phyloP scores from a whole-genome alignment of 2,329 filamentous ascomycete species.

The Hymenoscyphus albidus region DNA sequence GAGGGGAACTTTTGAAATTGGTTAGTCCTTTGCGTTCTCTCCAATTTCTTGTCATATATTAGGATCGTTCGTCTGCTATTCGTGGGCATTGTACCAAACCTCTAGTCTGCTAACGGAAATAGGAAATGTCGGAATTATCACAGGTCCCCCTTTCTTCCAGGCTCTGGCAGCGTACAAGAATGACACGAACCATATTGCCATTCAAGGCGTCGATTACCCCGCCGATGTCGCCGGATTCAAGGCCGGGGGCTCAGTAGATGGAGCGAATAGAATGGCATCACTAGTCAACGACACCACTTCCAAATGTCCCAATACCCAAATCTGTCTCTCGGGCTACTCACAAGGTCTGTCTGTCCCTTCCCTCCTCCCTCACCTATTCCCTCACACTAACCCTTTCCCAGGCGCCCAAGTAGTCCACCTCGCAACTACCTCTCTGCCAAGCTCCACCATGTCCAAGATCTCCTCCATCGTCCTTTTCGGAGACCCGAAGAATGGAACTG shows the following conservation, averaged over 20 bases:
- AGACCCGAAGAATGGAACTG: constrained; percentile 30
- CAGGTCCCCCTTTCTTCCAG: constrained; percentile 29
- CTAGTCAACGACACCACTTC: constrained; percentile 24
- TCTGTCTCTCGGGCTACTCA: constrained; percentile 29
- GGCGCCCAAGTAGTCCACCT: constrained; percentile 31
- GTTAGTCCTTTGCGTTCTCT: constrained; percentile 15
- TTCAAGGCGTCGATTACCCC: constrained; percentile 53
- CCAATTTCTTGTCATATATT: background rate
- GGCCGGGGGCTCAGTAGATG: constrained; percentile 42
- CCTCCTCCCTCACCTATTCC: background rate
- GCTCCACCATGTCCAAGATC: constrained; percentile 21
- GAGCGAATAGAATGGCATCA: constrained; percentile 40
- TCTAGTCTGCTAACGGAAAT: background rate
- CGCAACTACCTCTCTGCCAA: constrained; percentile 18
- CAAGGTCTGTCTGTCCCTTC: constrained; percentile 12
- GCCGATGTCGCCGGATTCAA: constrained; percentile 45
- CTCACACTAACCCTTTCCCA: background rate
- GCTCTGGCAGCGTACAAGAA: constrained; percentile 35
- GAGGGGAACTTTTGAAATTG: constrained; percentile 26
- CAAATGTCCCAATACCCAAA: constrained; percentile 23
- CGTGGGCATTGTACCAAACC: background rate
- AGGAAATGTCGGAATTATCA: constrained; percentile 31
- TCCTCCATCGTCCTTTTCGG: constrained; percentile 27
- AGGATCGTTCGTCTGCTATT: background rate
- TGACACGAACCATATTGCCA: constrained; percentile 42